phyloP scores from a whole-genome alignment of 768 basidiomycete species.

The Calocera cornea region DNA sequence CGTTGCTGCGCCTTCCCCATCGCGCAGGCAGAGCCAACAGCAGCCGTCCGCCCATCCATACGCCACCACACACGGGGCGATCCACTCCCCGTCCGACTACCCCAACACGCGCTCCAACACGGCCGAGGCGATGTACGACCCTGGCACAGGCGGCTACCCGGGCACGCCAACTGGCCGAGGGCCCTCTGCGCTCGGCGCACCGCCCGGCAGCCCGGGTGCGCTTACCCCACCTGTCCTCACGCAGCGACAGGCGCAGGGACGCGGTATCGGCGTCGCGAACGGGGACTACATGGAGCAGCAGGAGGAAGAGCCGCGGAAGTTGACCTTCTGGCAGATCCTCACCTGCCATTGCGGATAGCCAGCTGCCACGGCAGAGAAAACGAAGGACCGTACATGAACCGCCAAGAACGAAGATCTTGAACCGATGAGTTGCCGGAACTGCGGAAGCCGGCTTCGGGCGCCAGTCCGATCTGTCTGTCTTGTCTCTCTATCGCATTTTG shows the following conservation, averaged over 20 bases:
- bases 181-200: conserved; percentile 8
- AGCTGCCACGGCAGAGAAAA: too few relatives aligned
- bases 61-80: conserved; percentile 24
- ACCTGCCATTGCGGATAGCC: not conserved
- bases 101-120: conserved; percentile 34
- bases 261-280: not conserved
- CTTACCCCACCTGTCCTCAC: not conserved
- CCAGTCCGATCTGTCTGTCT: not conserved
- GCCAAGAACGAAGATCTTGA: too few relatives aligned
- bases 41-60: conserved; percentile 44
- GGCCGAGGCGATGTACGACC: conserved; percentile 45
- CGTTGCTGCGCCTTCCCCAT: conserved; percentile 45
- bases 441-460: not conserved
- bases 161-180: conserved; percentile 9
- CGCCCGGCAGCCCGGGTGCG: not conserved
- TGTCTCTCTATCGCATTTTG: not conserved
- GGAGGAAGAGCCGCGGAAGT: not conserved
- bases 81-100: conserved; percentile 33
- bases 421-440: not conserved
- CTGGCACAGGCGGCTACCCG: conserved; percentile 5
- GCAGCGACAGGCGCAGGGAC: not conserved
- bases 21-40: conserved; percentile 28
- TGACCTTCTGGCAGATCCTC: not conserved
- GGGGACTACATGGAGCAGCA: conserved; percentile 4
- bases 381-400: too few relatives aligned